phyloP scores from a whole-genome alignment of 768 basidiomycete genomes.

The Tulasnella sp. region DNA sequence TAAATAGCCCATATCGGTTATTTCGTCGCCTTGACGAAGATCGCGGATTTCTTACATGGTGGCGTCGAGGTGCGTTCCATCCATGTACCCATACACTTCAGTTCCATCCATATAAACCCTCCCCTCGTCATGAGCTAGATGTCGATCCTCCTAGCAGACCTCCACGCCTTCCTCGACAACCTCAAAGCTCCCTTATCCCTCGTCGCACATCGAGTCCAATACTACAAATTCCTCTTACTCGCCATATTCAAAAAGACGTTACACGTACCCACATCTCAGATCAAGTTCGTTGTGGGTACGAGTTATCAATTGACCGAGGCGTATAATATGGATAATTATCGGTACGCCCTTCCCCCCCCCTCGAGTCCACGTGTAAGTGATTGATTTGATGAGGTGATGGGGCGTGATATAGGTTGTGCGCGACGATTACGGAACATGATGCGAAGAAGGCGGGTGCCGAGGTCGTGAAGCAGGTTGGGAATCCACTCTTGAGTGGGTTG shows the following conservation, averaged over 20 bases:
- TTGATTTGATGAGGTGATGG: too few relatives aligned
- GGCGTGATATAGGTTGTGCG: slow-evolving; percentile 61
- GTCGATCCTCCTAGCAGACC: slow-evolving; percentile 73
- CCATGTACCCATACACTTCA: too few relatives aligned
- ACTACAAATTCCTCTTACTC: slow-evolving; percentile 75
- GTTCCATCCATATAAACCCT: too few relatives aligned
- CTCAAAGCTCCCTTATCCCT: slow-evolving; percentile 91
- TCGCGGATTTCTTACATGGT: slow-evolving; percentile 89
- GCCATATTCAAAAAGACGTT: slow-evolving; percentile 72
- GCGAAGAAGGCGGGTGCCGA: slow-evolving; percentile 98
- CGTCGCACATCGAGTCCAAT: slow-evolving; percentile 75
- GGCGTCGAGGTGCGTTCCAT: slow-evolving; percentile 60
- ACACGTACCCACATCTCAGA: slow-evolving; percentile 76
- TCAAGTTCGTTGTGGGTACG: slow-evolving; percentile 80
- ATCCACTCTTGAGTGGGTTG: slow-evolving; percentile 78
- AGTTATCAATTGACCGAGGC: slow-evolving; percentile 85
- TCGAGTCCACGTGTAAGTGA: too few relatives aligned
- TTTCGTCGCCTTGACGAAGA: slow-evolving; percentile 89
- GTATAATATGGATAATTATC: slow-evolving; percentile 93
- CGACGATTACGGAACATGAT: slow-evolving; percentile 91
- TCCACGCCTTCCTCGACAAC: slow-evolving; percentile 97
- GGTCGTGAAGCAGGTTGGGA: slow-evolving; percentile 95
- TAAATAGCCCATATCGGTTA: slow-evolving; percentile 87
- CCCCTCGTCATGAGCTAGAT: slow-evolving; percentile 34
- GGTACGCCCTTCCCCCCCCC: slow-evolving; percentile 19